Base-by-base conservation (phyloP, 768 basidiomycete species). In the Mycena amicta region DNA sequence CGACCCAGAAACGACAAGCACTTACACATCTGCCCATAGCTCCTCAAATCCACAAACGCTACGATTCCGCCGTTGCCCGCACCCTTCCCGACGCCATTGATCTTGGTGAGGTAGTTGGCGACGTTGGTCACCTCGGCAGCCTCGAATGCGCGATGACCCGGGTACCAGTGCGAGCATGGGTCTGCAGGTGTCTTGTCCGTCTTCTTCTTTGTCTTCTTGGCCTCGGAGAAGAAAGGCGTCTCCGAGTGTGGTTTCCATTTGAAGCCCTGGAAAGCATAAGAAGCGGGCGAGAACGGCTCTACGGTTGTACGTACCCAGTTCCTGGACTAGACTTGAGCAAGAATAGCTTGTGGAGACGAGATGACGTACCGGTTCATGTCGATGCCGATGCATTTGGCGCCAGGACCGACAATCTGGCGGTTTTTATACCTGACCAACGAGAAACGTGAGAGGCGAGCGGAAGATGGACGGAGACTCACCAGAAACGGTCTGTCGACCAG, bases 11-110 rank as follows among this genome's bases (percentile, higher is more conserved):
- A 84, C 78, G n/a, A 90, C 89, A 54, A 92, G 18, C 22, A 37
- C 12, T 30, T 31, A 92, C 90, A 69, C 81, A 92, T 88, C 69
- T 93, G 91, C 0, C 92, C 92, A 66, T 92, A 95, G 64, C 86
- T 89, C 61, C 93, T 78, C 51, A 93, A 68, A 71, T 93, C 90
- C 30, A 93, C 56, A 71, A 91, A 93, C 2, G 79, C 86, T 20
- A 80, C 76, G 16, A 91, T 41, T 5, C 57, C 57, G 26, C 54
- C 57, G 26, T 59, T 59, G 6, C 45, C 45, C 37, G 61, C 56
- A 47, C 61, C 61, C 40, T 56, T 63, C 20, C 55, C 45, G 13
- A 59, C 31, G 12, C 57, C 61, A n/a, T 59, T 55, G 11, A 83
- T 71, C 5, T 76, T 76, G 22, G 76, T 75, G 53, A 91, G 74